Conservation (phyloP, 345 rosid species). For the Camelina neglecta region DNA sequence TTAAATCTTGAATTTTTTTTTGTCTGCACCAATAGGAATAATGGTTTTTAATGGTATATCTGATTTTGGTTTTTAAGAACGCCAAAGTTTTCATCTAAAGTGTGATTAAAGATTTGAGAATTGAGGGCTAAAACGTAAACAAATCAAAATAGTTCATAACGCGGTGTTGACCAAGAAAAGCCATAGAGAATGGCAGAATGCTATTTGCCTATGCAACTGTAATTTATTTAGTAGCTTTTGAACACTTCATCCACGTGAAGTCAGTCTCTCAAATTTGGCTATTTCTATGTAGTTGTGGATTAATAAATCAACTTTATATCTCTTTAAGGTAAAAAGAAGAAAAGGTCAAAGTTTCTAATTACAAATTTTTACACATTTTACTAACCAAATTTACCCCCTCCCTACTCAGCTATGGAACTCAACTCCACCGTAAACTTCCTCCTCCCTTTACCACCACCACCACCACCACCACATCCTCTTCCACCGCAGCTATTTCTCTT, state of each 20-base stretch:
- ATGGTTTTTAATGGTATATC: too few relatives aligned
- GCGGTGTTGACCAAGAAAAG: conserved; percentile 40
- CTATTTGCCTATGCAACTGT: background rate
- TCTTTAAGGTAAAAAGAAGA: background rate
- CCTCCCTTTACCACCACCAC: conserved; percentile 42
- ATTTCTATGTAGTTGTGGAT: background rate
- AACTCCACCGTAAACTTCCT: conserved; percentile 60
- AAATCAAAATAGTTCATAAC: background rate
- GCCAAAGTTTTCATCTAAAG: too few relatives aligned
- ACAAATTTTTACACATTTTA: conserved; percentile 25
- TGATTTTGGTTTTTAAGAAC: too few relatives aligned
- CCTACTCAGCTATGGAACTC: conserved; percentile 74
- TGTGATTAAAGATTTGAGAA: too few relatives aligned
- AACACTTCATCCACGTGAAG: conserved; percentile 38
- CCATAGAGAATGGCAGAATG: background rate
- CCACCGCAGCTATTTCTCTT: conserved; percentile 41
- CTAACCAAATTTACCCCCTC: conserved; percentile 28
- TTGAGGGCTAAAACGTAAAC: background rate
- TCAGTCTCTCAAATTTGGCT: conserved; percentile 14
- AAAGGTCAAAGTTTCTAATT: conserved; percentile 30
- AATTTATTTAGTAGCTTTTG: background rate
- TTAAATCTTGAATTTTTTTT: too few relatives aligned
- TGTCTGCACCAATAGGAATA: too few relatives aligned
- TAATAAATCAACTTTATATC: conserved; percentile 12
- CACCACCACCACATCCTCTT: conserved; percentile 37